Percentiles rank a stretch among this genome's conserved stretches.
Evolutionary conservation across 148 eudicot species (phyloP).

Genomic region (Tetragonia tetragonoides): DNA sequence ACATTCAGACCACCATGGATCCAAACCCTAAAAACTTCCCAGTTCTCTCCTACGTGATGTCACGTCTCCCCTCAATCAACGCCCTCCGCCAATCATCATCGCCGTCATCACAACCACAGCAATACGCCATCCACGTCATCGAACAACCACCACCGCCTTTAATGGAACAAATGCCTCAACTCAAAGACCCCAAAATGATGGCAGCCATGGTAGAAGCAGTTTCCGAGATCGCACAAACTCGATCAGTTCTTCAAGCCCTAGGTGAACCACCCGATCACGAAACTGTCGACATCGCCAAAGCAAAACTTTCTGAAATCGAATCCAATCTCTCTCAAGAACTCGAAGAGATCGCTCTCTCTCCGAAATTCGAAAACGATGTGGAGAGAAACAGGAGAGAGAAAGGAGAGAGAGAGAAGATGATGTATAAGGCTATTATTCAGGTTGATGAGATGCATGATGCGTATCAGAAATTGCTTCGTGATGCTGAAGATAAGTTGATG

Average conservation of each 20-base stretch:
- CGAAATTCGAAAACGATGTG: constrained; percentile 23
- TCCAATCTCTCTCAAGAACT: constrained; percentile 25
- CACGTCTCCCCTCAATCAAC: constrained; percentile 51
- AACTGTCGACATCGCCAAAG: constrained; percentile 57
- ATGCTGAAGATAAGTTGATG: constrained; percentile 51
- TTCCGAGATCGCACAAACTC: constrained; percentile 58
- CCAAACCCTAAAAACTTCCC: constrained; percentile 65
- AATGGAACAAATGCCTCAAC: constrained; percentile 61
- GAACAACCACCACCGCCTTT: constrained; percentile 45
- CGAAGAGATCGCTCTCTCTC: constrained; percentile 44
- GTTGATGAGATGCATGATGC: constrained; percentile 66
- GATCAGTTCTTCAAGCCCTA: constrained; percentile 52
- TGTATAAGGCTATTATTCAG: constrained; percentile 54
- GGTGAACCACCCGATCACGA: constrained; percentile 86
- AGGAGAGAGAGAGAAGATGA: constrained; percentile 51
- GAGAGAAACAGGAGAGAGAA: constrained; percentile 28
- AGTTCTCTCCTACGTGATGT: constrained; percentile 72
- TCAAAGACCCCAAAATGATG: constrained; percentile 61
- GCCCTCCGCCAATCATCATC: constrained; percentile 28
- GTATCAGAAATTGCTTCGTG: constrained; percentile 50
- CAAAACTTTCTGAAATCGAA: constrained; percentile 49
- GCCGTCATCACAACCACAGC: neutral
- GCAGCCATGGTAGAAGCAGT: constrained; percentile 66
- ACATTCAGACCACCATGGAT: constrained; percentile 45
- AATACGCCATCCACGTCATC: constrained; percentile 49